Base-by-base conservation (phyloP, 345 rosid species). In the Turnera subulata region DNA sequence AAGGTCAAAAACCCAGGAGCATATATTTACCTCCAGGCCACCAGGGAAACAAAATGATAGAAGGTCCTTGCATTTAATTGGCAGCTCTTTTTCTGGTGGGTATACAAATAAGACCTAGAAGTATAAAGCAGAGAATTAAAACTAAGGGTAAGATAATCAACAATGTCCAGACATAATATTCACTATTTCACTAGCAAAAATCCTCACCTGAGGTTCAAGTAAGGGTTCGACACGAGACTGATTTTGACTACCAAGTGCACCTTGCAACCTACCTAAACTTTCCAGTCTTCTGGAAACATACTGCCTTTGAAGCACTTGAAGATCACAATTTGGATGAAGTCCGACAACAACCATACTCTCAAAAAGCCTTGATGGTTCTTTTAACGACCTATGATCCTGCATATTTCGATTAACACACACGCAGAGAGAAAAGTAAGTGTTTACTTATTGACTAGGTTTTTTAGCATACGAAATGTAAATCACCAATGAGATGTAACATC, bases 271-370 rank as follows among this genome's bases (percentile, higher is more conserved):
- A 44, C 87, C 89, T n/a, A 86, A 63, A 63, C 76, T 80, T 75
- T 92, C 93, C 22, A 70, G 65, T 64, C 75, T 89, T 47, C 85
- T 70, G 8, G 76, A 55, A 54, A 67, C 58, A 56, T 74, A 82
- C 68, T 83, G 89, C 66, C 80, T 84, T 51, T 86, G 82, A 59
- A 89, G 88, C 46, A 85, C 81, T 72, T 79, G 89, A 69, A 79
- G 76, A 72, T 92, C 95, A 75, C 91, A 84, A 63, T 85, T 78
- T 54, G 98, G 96, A 65, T 81, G 86, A 72, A 92, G 91, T 75
- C 98, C 98, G 63, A 89, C 82, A 63, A 92, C 95, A 44, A 89
- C 93, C 86, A 92, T 75, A 73, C 93, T 86, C 81, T 92, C 96
- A 68, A 92, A 83, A 58, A 89, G 84, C 79, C 82, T 82, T 17